Conservation (phyloP, 208 protist species). For the Leishmania martiniquensis region DNA sequence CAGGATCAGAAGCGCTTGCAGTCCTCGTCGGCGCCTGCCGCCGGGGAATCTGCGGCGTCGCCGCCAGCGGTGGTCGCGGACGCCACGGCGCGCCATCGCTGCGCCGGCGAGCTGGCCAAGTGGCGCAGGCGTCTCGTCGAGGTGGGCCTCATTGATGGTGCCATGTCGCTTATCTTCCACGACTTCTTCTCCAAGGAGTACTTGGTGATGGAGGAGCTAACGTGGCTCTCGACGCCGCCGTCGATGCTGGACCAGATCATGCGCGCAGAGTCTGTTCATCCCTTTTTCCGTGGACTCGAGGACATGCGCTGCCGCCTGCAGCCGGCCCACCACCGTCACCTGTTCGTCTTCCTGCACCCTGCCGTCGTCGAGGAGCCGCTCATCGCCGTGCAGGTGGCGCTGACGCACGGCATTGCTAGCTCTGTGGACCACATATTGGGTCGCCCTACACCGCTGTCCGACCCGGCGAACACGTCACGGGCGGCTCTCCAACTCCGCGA, state of each 20-base stretch:
- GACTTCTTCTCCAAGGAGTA: slow-evolving; percentile 84
- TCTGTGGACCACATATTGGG: slow-evolving; percentile 69
- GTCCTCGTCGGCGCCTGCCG: not conserved
- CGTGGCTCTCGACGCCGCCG: slow-evolving; percentile 75
- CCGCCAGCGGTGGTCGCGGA: not conserved
- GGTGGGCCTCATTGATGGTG: slow-evolving; percentile 55
- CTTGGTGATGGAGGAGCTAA: slow-evolving; percentile 86
- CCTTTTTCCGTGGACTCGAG: slow-evolving; percentile 55
- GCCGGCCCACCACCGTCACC: slow-evolving; percentile 62
- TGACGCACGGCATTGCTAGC: slow-evolving; percentile 58
- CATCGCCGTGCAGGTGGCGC: slow-evolving; percentile 83
- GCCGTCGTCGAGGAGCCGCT: slow-evolving; percentile 83
- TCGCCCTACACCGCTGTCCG: slow-evolving; percentile 47
- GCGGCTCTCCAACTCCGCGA: slow-evolving; percentile 27
- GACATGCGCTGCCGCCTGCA: slow-evolving; percentile 79
- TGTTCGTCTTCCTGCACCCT: slow-evolving; percentile 88
- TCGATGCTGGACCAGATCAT: slow-evolving; percentile 82
- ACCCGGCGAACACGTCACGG: slow-evolving; percentile 30
- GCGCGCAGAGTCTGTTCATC: slow-evolving; percentile 71
- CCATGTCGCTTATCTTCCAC: slow-evolving; percentile 66
- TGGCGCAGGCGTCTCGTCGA: slow-evolving; percentile 63
- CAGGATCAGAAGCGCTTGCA: not conserved
- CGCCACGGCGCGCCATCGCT: not conserved
- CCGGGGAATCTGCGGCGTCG: not conserved
- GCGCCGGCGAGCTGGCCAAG: slow-evolving; percentile 22